These are phyloP conservation scores for Gossypium sturtianum DNA, from an alignment of 345 rosid genomes.

Conservation along the genomic window DNA sequence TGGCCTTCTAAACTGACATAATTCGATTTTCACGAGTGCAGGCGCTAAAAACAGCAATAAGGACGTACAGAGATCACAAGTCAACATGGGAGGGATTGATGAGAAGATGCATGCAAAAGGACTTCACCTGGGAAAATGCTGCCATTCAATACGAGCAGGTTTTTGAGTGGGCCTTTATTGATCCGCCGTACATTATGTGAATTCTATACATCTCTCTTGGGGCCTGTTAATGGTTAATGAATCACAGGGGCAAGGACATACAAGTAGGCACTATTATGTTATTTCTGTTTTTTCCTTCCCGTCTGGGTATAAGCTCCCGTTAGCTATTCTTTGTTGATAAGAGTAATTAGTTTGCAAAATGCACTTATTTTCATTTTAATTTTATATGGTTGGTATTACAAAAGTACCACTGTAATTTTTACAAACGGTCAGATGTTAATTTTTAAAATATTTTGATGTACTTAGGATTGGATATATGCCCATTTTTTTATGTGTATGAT, in stretches of 20 bases:
- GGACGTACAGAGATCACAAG: slow-evolving; percentile 68
- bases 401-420: not conserved
- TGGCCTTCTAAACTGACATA: not conserved
- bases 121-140: slow-evolving; percentile 84
- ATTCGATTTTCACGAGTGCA: slow-evolving; percentile 11
- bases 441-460: too few species aligned
- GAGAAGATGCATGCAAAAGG: slow-evolving; percentile 67
- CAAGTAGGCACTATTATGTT: not conserved
- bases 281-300: not conserved
- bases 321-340: not conserved
- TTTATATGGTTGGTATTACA: not conserved
- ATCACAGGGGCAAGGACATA: not conserved
- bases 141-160: slow-evolving; percentile 81
- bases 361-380: not conserved
- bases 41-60: slow-evolving; percentile 61
- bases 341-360: not conserved
- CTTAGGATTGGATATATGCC: too few species aligned
- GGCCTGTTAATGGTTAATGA: not conserved
- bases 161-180: slow-evolving; percentile 74
- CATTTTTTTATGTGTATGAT: too few species aligned
- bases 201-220: not conserved
- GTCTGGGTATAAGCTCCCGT: not conserved
- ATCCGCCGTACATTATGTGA: slow-evolving; percentile 61
- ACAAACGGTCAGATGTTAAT: not conserved
- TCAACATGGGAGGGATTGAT: slow-evolving; percentile 72